These are phyloP conservation scores for Lupinus albus DNA, from an alignment of 306 rosid species.

Conservation along the genomic window DNA sequence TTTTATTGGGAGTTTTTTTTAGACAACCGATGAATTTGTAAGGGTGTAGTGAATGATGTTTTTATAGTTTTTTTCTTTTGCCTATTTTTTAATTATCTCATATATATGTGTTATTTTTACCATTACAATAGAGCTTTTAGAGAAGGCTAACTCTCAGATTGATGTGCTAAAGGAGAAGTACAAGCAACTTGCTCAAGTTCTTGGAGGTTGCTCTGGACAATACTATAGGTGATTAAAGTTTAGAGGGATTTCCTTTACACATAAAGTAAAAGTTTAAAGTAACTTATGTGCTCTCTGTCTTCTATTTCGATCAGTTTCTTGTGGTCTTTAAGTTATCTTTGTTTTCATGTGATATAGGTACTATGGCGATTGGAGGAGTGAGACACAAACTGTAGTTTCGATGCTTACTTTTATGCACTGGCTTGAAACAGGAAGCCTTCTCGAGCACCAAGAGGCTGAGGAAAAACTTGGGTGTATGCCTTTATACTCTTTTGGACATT, in stretches of 20 bases:
- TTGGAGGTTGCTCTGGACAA: constrained; percentile 62
- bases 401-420: constrained; percentile 84
- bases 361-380: constrained; percentile 92
- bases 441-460: constrained; percentile 72
- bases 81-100: not conserved
- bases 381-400: constrained; percentile 87
- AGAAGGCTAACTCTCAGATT: constrained; percentile 72
- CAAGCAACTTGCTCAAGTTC: constrained; percentile 69
- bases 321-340: too few relatives aligned
- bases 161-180: constrained; percentile 70
- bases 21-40: constrained; percentile 2
- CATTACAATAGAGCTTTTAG: constrained; percentile 64
- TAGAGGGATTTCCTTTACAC: not conserved
- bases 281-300: not conserved
- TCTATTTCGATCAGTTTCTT: too few relatives aligned
- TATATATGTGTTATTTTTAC: not conserved
- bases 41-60: not conserved
- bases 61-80: constrained; percentile 1
- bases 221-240: constrained; percentile 62
- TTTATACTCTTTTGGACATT: not conserved
- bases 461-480: constrained; percentile 83
- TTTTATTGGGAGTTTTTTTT: not conserved
- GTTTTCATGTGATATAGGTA: constrained; percentile 52
- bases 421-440: constrained; percentile 87
- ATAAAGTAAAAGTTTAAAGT: not conserved